Base-by-base conservation (phyloP, 2,329 filamentous ascomycete genomes). In the Botrytis fabae region DNA sequence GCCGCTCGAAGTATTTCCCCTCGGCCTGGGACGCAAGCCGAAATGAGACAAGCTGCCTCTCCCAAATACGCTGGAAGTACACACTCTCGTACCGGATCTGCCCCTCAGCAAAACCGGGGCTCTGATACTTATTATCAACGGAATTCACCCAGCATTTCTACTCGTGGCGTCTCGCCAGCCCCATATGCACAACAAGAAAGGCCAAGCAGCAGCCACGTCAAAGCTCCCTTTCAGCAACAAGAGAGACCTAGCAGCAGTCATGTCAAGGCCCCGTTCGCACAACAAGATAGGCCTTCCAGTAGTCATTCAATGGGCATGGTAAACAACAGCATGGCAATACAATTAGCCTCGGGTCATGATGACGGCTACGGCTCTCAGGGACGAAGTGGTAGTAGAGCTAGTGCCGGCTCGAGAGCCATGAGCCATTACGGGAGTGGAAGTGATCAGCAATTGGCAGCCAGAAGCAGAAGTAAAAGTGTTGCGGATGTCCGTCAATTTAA, bases 401-500 rank as follows among this genome's bases (percentile, higher is more conserved):
- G 83, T 77, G 80, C 80, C 74, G 82, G 77, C 75, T 85, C 83
- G 70, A 83, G 85, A 62, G 82, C 86, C 16, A 87, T 88, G 85
- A 85, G 82, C 66, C 85, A 86, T 76, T 88, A 88, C 74, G 85
- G 85, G n/a, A 83, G 84, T 61, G 79, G 79, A 61, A 77, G 80
- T 73, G 75, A 82, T 78, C 44, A 76, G 44, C 68, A 73, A 44
- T 74, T 80, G 73, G 81, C 84, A 76, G 83, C 88, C 74, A 76
- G 80, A 72, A 86, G 87, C 76, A 84, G 91, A 76, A 97, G 94
- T 82, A 94, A 95, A 85, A 97, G 94, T 79, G 87, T 96, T 74
- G 94, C 92, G n/a, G 92, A 96, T 79, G 87, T 89, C 40, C 87
- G 93, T 77, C 92, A 95, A 78, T 94, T 93, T 78, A 97, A 93